Evolutionary conservation across 2,329 filamentous ascomycete genomes (phyloP).

Genomic region (Pochonia chlamydosporia): DNA sequence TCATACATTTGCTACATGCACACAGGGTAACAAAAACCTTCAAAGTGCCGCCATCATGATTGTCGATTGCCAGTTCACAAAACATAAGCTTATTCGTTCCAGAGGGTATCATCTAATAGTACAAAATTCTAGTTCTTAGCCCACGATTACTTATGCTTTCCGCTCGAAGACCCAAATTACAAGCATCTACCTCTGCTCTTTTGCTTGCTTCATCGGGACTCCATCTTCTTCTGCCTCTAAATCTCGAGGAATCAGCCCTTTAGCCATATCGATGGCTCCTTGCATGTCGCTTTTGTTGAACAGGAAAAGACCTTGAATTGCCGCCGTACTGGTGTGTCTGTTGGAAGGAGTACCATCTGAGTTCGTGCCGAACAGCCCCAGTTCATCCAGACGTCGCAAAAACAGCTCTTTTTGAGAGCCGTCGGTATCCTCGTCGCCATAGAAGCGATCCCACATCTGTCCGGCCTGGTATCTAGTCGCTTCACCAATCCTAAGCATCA

Average conservation of each 20-base stretch:
- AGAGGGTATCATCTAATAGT: no score
- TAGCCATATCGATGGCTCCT: conserved; percentile 77
- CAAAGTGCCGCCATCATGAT: no score
- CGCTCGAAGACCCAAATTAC: not conserved
- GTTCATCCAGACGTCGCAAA: conserved; percentile 59
- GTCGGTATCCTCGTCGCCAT: conserved; percentile 69
- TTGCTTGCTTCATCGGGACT: not conserved
- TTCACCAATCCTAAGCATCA: conserved; percentile 86
- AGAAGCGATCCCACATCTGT: conserved; percentile 92
- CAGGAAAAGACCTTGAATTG: conserved; percentile 88
- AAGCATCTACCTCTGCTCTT: not conserved
- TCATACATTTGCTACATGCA: no score
- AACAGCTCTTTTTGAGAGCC: conserved; percentile 62
- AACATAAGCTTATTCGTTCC: no score
- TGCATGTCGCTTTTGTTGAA: conserved; percentile 91
- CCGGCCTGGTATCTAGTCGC: conserved; percentile 79
- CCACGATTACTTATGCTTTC: no score
- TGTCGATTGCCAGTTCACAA: no score
- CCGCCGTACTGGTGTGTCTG: conserved; percentile 73
- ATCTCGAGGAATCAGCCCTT: conserved; percentile 54
- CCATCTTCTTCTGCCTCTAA: conserved; percentile 41
- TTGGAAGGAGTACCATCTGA: conserved; percentile 39
- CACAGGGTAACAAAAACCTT: no score
- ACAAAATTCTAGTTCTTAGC: no score
- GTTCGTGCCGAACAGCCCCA: conserved; percentile 62